phyloP scores from a whole-genome alignment of 2,329 filamentous ascomycete species.

The Sordariomycetes sp. region DNA sequence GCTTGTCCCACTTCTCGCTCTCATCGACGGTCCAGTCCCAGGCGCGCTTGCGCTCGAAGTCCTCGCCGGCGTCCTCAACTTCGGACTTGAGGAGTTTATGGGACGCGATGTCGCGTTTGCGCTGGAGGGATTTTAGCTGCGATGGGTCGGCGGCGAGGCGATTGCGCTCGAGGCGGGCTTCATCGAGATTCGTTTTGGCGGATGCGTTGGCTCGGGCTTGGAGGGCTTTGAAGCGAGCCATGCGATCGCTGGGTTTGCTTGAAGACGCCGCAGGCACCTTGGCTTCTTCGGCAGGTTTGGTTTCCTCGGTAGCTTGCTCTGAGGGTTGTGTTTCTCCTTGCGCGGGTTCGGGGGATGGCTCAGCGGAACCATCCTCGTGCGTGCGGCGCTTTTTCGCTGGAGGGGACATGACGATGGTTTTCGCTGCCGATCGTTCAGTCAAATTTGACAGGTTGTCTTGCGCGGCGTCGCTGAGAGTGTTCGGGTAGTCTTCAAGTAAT shows the following conservation, averaged over 20 bases:
- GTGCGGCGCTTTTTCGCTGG: too few species aligned
- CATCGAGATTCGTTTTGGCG: conserved; percentile 68
- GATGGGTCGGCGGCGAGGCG: conserved; percentile 69
- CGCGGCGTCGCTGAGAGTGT: too few species aligned
- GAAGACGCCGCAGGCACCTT: too few species aligned
- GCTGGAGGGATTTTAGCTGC: conserved; percentile 68
- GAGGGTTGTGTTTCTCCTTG: too few species aligned
- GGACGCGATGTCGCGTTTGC: conserved; percentile 77
- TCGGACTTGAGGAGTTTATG: conserved; percentile 93
- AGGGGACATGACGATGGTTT: too few species aligned
- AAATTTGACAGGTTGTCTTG: too few species aligned
- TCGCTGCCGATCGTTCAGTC: too few species aligned
- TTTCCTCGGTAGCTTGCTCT: too few species aligned
- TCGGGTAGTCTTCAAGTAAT: too few species aligned
- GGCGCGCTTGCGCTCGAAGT: conserved; percentile 94
- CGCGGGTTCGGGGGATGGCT: too few species aligned
- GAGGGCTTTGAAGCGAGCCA: conserved; percentile 79
- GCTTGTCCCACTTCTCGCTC: conserved; percentile 86
- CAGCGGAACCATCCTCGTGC: too few species aligned
- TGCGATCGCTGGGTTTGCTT: conserved; percentile 41
- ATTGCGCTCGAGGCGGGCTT: conserved; percentile 75
- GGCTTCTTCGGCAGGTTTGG: too few species aligned
- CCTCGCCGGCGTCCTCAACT: conserved; percentile 72
- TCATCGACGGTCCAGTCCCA: conserved; percentile 99
- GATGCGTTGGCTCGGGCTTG: conserved; percentile 71